Base-by-base conservation (phyloP, 2,329 filamentous ascomycete genomes). In the Colletotrichum camelliae region DNA sequence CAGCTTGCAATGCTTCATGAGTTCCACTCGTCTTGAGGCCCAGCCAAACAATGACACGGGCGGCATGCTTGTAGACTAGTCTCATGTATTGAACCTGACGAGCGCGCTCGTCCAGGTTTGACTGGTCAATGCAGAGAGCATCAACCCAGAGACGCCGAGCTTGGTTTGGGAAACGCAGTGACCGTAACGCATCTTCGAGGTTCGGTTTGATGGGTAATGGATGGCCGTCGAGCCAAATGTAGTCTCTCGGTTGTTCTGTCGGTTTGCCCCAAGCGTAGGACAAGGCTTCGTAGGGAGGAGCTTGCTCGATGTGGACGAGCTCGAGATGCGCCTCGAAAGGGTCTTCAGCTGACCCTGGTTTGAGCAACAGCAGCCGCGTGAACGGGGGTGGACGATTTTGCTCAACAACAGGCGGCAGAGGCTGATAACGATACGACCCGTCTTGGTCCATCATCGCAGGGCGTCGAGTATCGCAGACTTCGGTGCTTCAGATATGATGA, bases 91-190 rank as follows among this genome's bases (percentile, higher is more conserved):
- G 74, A 15, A 76, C 71, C 66, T 64, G 71, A 12, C 65, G 58
- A 61, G 74, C 52, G n/a, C 71, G 71, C 39, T 76, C 66, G 21
- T 70, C 60, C 29, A 75, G 29, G 55, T 76, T 64, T 10, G 65
- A 68, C 70, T 80, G 80, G 12, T 80, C 70, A 13, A 81, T 81
- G 39, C 80, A 81, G 6, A 81, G 68, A 7, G 79, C 79, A 64
- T 81, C 79, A n/a, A 81, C 80, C 79, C 79, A 81, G 5, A 80
- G 31, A 48, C 62, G 55, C 29, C 70, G 73, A 33, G 64, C 35
- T 21, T 62, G 37, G 3, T 24, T 68, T 15, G 70, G 73, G 31
- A 74, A 39, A 27, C 73, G 61, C 62, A 75, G 62, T 24, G 48
- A 73, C 3, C 73, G 62, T 27, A 75, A 35, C n/a, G 73, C 73